These are phyloP conservation scores for Pichia sp. DNA, from an alignment of 1,139 yeast species.

Conservation along the genomic window DNA sequence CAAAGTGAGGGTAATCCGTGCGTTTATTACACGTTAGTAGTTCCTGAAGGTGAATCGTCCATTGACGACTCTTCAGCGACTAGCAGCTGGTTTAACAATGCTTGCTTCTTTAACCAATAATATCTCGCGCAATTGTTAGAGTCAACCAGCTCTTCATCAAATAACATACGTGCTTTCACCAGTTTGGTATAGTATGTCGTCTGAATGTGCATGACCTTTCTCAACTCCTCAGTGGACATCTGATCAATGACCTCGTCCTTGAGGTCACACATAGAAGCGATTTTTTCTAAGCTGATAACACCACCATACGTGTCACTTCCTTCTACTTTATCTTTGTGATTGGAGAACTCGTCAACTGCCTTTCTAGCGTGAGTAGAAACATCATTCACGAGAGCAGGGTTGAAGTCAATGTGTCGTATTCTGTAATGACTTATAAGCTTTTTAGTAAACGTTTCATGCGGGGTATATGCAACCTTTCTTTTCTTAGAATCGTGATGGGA, in stretches of 20 bases:
- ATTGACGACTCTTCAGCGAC: constrained; percentile 11
- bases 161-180: constrained; percentile 38
- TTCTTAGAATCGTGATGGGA: constrained; percentile 7
- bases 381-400: constrained; percentile 8
- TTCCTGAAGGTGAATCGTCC: too few species aligned
- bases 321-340: neutral
- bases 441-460: neutral
- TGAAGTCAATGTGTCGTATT: constrained; percentile 9
- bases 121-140: constrained; percentile 35
- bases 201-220: constrained; percentile 25
- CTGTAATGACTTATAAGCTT: constrained; percentile 11
- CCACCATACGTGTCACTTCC: neutral
- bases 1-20: too few species aligned
- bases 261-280: neutral
- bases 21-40: too few species aligned
- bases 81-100: constrained; percentile 30
- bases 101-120: constrained; percentile 53
- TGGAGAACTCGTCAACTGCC: constrained; percentile 4
- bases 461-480: neutral
- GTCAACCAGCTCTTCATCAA: constrained; percentile 36
- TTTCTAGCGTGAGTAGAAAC: constrained; percentile 7
- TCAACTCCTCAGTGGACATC: constrained; percentile 22
- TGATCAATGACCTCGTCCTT: constrained; percentile 17
- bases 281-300: neutral
- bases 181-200: constrained; percentile 40